phyloP scores from a whole-genome alignment of 2,329 filamentous ascomycete species.

The Kalmusia sp. region DNA sequence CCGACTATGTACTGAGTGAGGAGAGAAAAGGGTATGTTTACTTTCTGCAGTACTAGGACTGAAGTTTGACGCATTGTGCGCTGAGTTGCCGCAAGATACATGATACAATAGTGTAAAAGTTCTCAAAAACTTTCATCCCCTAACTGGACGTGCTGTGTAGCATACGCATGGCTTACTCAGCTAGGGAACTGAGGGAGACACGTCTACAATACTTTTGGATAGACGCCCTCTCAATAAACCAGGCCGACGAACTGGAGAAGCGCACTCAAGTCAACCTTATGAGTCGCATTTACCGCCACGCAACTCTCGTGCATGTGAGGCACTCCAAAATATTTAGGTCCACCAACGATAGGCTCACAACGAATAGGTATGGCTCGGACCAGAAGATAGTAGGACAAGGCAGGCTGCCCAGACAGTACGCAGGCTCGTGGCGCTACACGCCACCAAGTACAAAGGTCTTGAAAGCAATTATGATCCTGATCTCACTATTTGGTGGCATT shows the following conservation, averaged over 20 bases:
- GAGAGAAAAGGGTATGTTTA: too few relatives aligned
- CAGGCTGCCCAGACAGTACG: background rate
- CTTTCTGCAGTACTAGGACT: too few relatives aligned
- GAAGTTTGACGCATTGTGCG: too few relatives aligned
- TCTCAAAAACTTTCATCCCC: background rate
- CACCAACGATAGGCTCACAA: background rate
- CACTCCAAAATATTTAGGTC: background rate
- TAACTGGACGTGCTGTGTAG: background rate
- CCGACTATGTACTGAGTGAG: too few relatives aligned
- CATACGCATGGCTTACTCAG: background rate
- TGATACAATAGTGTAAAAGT: background rate
- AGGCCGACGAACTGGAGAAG: background rate
- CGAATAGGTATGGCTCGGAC: background rate
- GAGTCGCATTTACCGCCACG: background rate
- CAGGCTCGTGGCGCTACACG: background rate
- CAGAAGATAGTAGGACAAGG: background rate
- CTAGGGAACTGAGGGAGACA: background rate
- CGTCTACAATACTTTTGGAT: background rate
- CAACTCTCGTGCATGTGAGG: background rate
- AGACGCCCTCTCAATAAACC: conserved; percentile 7
- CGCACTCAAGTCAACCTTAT: background rate
- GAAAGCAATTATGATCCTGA: too few relatives aligned
- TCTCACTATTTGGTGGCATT: background rate
- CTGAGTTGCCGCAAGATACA: too few relatives aligned
- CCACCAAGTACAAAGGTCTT: too few relatives aligned